Percentiles rank a stretch among this genome's conserved stretches.
Conservation (phyloP, 163 green algal species). For the Volvox carteri region DNA sequence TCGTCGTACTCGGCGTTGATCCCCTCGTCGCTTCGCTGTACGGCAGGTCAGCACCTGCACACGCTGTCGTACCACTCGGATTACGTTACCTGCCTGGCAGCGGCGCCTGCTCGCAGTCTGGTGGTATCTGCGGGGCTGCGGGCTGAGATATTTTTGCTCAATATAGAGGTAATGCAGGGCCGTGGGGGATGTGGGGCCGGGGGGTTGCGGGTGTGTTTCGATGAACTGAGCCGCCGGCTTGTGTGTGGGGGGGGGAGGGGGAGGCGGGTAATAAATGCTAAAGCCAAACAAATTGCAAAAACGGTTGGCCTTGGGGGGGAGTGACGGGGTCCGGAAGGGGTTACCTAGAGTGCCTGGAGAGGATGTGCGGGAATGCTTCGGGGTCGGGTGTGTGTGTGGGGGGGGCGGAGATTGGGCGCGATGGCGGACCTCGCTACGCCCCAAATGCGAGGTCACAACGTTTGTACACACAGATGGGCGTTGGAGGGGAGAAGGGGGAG, state of each 20-base stretch:
- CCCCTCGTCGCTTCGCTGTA: neutral
- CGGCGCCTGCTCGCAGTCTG: slow-evolving; percentile 44
- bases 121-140: slow-evolving; percentile 82
- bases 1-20: too few relatives aligned
- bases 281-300: neutral
- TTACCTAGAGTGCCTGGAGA: too few relatives aligned
- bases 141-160: slow-evolving; percentile 85
- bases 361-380: too few relatives aligned
- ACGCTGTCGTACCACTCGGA: slow-evolving; percentile 81
- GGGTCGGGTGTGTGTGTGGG: too few relatives aligned
- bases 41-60: slow-evolving; percentile 61
- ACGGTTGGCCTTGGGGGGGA: neutral
- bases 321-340: too few relatives aligned
- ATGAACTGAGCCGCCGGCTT: too few relatives aligned
- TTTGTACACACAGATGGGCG: too few relatives aligned
- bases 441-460: too few relatives aligned
- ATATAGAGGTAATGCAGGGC: slow-evolving; percentile 69
- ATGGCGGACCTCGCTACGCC: too few relatives aligned
- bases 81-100: slow-evolving; percentile 86
- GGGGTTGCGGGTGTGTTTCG: neutral
- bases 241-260: too few relatives aligned
- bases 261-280: neutral
- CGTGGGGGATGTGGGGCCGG: neutral
- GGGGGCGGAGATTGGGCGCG: too few relatives aligned
- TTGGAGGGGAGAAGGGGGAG: too few relatives aligned